Conservation (phyloP, 352 stramenopile species). For the Phytophthora rubi region DNA sequence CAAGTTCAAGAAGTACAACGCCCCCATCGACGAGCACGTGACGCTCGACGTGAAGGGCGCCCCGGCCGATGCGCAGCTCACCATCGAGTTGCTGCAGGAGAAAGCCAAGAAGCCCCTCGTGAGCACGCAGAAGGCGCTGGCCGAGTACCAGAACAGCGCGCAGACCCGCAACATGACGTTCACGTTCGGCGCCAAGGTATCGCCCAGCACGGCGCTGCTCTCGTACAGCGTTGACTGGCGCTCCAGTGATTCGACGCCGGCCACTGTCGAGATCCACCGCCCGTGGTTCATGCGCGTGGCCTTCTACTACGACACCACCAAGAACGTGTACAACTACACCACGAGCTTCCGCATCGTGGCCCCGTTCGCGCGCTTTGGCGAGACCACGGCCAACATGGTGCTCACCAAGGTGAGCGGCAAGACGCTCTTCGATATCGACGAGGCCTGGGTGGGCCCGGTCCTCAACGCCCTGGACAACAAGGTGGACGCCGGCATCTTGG, state of each 20-base stretch:
- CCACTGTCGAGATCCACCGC: conserved; percentile 31
- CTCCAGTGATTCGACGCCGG: conserved; percentile 3
- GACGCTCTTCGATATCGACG: conserved; percentile 57
- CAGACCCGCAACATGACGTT: conserved; percentile 45
- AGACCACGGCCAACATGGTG: conserved; percentile 62
- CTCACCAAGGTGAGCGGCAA: conserved; percentile 63
- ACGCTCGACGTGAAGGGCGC: conserved; percentile 41
- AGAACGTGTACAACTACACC: conserved; percentile 79
- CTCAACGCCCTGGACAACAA: conserved; percentile 62
- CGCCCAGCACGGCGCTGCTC: conserved; percentile 34
- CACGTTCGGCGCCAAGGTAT: conserved; percentile 36
- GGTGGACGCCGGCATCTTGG: conserved; percentile 60
- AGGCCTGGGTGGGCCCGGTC: conserved; percentile 52
- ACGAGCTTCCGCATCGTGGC: conserved; percentile 72
- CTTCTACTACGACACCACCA: conserved; percentile 79
- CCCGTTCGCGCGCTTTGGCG: conserved; percentile 60
- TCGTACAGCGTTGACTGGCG: conserved; percentile 37
- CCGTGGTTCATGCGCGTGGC: conserved; percentile 64
- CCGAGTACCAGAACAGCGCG: conserved; percentile 37
- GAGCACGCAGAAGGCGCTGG: conserved; percentile 34
- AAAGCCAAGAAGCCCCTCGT: conserved; percentile 49
- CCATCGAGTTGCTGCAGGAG: conserved; percentile 50
- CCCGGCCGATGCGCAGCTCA: conserved; percentile 12
- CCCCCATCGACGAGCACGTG: conserved; percentile 38
- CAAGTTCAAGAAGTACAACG: conserved; percentile 28